Base-by-base conservation (phyloP, 164 flowering plant species). In the Vitis labrusca region DNA sequence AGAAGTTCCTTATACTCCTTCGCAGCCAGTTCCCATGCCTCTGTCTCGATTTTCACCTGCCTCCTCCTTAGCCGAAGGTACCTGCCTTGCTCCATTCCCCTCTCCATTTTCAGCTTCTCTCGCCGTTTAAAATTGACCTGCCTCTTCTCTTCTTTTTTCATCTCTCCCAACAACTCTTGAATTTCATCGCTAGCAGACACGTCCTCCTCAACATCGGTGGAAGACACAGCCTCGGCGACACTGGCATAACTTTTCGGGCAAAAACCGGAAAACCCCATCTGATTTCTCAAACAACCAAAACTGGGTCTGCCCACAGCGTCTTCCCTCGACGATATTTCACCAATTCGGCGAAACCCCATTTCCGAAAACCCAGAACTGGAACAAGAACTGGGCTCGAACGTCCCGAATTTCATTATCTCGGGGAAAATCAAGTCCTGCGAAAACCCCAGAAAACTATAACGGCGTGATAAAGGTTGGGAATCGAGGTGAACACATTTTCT, bases 41-140 rank as follows among this genome's bases (percentile, higher is more conserved):
- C 94, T 0, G 97, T 89, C 83, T 96, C 99, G n/a, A 86, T 81
- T 81, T 81, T 91, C 63, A 87, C 86, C 59, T 96, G 99, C 77
- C 98, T 83, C 70, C 80, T 85, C 72, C 74, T 72, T 16, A 96
- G 85, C 16, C 54, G 14, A 2, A 44, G 70, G 71, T 83, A 82
- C 80, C 80, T 91, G 23, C 53, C 50, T 3, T 47, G 17, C 48
- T 79, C 68, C 80, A 84, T 78, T 53, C 88, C 83, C 9, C 68
- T 75, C 29, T 16, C 77, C 57, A 10, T 52, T 13, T 16, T 54
- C 5, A 54, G 57, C 44, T 37, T 37, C 44, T 37, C 44, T 37
- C 44, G 44, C 44, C 44, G 44, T 37, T 6, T 19, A 14, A 10
- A 5, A 6, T 10, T 64, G 8, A 14, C 23, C 67, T 50, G 52